These are phyloP conservation scores for Boletus reticulatus DNA, from an alignment of 768 basidiomycete species.

Conservation along the genomic window DNA sequence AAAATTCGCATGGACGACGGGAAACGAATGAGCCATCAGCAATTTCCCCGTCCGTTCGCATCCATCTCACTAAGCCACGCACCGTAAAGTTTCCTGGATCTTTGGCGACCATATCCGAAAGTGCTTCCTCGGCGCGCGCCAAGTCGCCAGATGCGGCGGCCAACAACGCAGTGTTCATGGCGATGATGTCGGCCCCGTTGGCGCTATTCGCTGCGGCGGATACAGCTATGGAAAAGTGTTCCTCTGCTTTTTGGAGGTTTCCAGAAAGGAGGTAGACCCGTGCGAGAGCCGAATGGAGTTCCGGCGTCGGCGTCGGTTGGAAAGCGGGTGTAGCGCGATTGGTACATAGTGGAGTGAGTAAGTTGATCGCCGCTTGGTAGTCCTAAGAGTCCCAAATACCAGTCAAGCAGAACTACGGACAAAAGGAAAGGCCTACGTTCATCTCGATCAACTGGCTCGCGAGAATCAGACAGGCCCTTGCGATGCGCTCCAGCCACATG, in stretches of 20 bases:
- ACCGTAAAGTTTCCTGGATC: conserved; percentile 64
- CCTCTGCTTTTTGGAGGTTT: conserved; percentile 54
- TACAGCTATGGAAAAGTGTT: conserved; percentile 47
- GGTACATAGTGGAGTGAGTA: conserved; percentile 66
- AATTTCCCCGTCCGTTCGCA: too few species aligned
- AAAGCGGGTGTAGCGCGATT: conserved; percentile 26
- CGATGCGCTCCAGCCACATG: conserved; percentile 85
- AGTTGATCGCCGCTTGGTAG: conserved; percentile 59
- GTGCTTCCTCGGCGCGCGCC: conserved; percentile 45
- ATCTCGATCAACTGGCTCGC: conserved; percentile 83
- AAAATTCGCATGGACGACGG: too few species aligned
- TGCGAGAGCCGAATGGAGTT: conserved; percentile 66
- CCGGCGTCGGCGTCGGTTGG: conserved; percentile 39
- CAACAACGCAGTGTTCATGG: conserved; percentile 66
- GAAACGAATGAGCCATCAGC: background rate
- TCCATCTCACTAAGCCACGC: background rate
- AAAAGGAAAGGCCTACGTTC: conserved; percentile 50
- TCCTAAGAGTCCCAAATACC: conserved; percentile 45
- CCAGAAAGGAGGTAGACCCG: conserved; percentile 77
- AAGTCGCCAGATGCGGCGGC: conserved; percentile 73
- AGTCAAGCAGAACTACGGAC: background rate
- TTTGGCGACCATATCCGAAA: conserved; percentile 44
- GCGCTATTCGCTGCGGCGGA: conserved; percentile 43
- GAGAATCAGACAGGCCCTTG: conserved; percentile 72
- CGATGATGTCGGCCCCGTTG: conserved; percentile 44